Evolutionary conservation across 768 basidiomycete genomes (phyloP).

Genomic region (Tricholoma matsutake): DNA sequence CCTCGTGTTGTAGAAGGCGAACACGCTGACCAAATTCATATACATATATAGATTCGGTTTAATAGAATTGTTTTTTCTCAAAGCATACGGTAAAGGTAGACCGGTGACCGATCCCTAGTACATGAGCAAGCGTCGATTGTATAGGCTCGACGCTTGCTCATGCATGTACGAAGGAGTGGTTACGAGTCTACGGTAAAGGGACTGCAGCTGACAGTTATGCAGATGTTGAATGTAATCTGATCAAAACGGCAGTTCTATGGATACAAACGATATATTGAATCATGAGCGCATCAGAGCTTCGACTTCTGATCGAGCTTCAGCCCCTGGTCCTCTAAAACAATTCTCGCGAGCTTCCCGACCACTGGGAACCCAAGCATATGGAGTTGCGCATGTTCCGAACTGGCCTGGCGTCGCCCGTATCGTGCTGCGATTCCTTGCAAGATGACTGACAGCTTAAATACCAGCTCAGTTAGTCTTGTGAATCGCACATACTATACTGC

Average conservation of each 20-base stretch:
- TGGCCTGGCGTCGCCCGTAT: constrained; percentile 81
- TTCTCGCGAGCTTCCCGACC: constrained; percentile 61
- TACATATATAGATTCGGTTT: background rate
- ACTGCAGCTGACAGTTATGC: too few species aligned
- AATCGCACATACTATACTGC: background rate
- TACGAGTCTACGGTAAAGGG: too few species aligned
- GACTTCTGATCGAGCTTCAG: constrained; percentile 26
- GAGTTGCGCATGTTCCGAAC: constrained; percentile 69
- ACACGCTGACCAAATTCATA: background rate
- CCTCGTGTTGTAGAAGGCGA: background rate
- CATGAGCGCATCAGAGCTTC: constrained; percentile 27
- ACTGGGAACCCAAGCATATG: constrained; percentile 50
- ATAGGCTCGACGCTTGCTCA: too few species aligned
- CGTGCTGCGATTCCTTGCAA: constrained; percentile 89
- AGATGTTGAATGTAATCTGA: too few species aligned
- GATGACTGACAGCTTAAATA: constrained; percentile 67
- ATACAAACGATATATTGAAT: background rate
- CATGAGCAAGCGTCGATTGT: too few species aligned
- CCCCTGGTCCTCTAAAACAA: constrained; percentile 55
- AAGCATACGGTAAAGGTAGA: too few species aligned
- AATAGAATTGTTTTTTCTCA: too few species aligned
- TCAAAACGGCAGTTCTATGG: too few species aligned
- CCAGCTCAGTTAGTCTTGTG: constrained; percentile 1
- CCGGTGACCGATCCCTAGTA: too few species aligned
- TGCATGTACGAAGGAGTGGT: too few species aligned